Base-by-base conservation (phyloP, 306 rosid species). In the Cucurbita moschata region DNA sequence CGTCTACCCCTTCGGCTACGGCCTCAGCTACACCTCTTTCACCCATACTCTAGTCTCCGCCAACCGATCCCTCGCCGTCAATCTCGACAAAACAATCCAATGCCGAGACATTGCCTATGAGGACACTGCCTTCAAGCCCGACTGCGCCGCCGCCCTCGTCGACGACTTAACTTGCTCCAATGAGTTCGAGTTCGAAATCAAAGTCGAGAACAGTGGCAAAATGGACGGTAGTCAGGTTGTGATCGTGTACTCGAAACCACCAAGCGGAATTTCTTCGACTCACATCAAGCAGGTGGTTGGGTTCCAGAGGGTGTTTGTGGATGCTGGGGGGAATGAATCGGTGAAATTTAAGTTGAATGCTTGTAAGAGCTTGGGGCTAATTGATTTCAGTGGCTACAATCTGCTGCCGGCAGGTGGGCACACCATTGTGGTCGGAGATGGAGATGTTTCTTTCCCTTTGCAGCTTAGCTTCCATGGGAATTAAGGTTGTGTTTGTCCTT, bases 11-110 rank as follows among this genome's bases (percentile, higher is more conserved):
- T 81, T 81, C 23, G 84, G 78, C 4, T 68, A 77, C 55, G 84
- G 81, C 23, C 78, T 81, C 49, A 81, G 84, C 73, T 81, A 81
- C 76, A 77, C 79, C 3, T 40, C 13, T 16, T 81, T 81, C 78
- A 67, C 19, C 60, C 71, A 77, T 46, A 52, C 65, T 3, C 43
- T 74, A 18, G 15, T 16, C 53, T 67, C 76, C 2, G 80, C 84
- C 13, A 52, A 46, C 3, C 71, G 52, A 43, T 57, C 60, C 3
- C 0, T 81, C 26, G 58, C 44, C 66, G 16, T 81, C 3, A 11
- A 30, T 21, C 64, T 81, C 35, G 43, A 4, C 14, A 4, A 60
- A 50, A 43, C 10, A 2, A 69, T 72, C 16, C 78, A 79, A 11
- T 82, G 83, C 71, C 76, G 81, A 2, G 71, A 66, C 18, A 49